Evolutionary conservation across 2,329 filamentous ascomycete species (phyloP).

Genomic region (Didymella keratinophila): DNA sequence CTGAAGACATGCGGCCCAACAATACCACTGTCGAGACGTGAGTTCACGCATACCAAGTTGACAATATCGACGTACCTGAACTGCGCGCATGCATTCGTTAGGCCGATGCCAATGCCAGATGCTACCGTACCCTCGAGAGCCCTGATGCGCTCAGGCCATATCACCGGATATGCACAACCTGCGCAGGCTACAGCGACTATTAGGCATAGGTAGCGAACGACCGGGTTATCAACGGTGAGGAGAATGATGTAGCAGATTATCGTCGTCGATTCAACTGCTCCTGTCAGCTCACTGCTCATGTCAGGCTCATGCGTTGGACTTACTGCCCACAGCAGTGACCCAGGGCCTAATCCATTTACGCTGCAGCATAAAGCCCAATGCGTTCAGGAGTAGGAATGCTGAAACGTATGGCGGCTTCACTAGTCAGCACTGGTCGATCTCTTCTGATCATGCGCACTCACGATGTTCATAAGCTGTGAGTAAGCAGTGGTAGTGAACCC

Average conservation of each 20-base stretch:
- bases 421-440: neutral
- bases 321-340: constrained; percentile 28
- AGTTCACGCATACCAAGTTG: neutral
- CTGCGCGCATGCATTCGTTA: constrained; percentile 33
- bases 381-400: constrained; percentile 29
- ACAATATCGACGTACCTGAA: constrained; percentile 21
- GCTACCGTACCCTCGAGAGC: constrained; percentile 31
- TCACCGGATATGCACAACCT: constrained; percentile 31
- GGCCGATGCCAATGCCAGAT: constrained; percentile 30
- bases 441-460: constrained; percentile 22
- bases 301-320: neutral
- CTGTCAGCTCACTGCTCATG: constrained; percentile 1
- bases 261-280: constrained; percentile 24
- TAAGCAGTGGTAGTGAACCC: constrained; percentile 33
- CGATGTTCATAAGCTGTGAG: constrained; percentile 33
- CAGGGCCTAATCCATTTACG: constrained; percentile 32
- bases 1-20: constrained; percentile 31
- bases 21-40: constrained; percentile 22
- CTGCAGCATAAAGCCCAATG: constrained; percentile 29
- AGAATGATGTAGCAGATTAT: constrained; percentile 32
- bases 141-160: constrained; percentile 31
- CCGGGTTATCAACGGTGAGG: constrained; percentile 26
- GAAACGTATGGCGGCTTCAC: constrained; percentile 28
- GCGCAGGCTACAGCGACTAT: constrained; percentile 30
- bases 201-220: constrained; percentile 26